phyloP scores from a whole-genome alignment of 2,329 filamentous ascomycete species.

The Penicillium hesseltinei region DNA sequence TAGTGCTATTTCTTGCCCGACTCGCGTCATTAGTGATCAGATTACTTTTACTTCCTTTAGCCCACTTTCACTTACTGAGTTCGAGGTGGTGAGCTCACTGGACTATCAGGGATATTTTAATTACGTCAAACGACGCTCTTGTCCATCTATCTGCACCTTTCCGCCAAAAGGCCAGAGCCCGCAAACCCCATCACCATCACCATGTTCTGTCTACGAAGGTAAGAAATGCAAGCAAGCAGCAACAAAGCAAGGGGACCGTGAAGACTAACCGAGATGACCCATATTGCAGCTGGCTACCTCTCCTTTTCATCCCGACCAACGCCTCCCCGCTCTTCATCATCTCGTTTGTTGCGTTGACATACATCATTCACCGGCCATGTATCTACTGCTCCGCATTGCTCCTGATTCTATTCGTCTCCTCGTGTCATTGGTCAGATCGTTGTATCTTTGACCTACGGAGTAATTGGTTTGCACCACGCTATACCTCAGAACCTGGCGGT shows the following conservation, averaged over 20 bases:
- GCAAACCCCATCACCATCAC: constrained; percentile 20
- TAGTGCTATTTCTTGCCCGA: constrained; percentile 4
- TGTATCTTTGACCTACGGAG: constrained; percentile 91
- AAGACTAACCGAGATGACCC: neutral
- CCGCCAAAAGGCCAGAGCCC: neutral
- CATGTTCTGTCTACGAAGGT: constrained; percentile 70
- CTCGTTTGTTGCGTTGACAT: constrained; percentile 87
- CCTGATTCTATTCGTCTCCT: constrained; percentile 88
- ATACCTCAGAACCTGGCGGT: constrained; percentile 38
- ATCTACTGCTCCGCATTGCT: constrained; percentile 97
- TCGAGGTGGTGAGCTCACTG: neutral
- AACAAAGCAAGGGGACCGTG: neutral
- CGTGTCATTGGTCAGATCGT: constrained; percentile 82
- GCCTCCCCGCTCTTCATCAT: constrained; percentile 82
- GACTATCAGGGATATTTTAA: neutral
- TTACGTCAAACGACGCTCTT: neutral
- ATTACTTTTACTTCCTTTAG: neutral
- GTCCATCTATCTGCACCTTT: neutral
- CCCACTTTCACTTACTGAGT: neutral
- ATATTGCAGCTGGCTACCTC: constrained; percentile 69
- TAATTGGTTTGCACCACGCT: constrained; percentile 89
- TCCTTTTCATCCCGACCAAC: constrained; percentile 85
- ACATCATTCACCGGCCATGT: constrained; percentile 94
- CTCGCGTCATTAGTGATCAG: constrained; percentile 4
- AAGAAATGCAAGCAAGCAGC: constrained; percentile 22